These are phyloP conservation scores for Lojkania enalia DNA, from an alignment of 2,329 filamentous ascomycete genomes.

Conservation along the genomic window DNA sequence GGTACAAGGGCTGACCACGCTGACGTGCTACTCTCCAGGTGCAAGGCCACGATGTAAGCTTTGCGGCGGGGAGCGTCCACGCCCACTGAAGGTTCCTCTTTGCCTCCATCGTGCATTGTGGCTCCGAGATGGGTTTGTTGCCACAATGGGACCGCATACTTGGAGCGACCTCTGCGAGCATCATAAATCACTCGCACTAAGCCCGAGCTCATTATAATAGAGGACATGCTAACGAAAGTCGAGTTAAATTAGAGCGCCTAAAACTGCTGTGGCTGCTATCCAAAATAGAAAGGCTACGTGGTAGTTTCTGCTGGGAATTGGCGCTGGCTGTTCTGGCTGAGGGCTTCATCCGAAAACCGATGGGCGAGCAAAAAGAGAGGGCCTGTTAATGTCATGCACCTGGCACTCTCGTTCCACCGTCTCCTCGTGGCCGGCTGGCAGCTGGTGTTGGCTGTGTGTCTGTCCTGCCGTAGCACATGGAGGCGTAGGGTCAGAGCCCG, in stretches of 20 bases:
- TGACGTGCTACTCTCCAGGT: conserved; percentile 9
- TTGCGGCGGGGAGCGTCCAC: conserved; percentile 8
- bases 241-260: conserved; percentile 6
- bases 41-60: conserved; percentile 13
- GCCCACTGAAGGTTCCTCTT: conserved; percentile 1
- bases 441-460: conserved; percentile 13
- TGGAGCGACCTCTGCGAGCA: no score
- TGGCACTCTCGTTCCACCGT: conserved; percentile 5
- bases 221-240: conserved; percentile 5
- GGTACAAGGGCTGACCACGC: conserved; percentile 6
- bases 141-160: no score
- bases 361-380: neutral
- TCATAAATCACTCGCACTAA: no score
- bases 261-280: conserved; percentile 5
- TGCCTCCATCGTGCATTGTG: neutral
- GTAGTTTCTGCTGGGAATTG: neutral
- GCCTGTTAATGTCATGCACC: conserved; percentile 24
- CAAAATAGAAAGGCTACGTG: conserved; percentile 4
- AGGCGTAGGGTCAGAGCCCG: conserved; percentile 27
- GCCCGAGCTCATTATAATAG: conserved; percentile 7
- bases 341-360: neutral
- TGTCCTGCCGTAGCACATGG: conserved; percentile 19
- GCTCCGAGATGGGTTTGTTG: neutral
- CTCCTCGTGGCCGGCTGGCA: conserved; percentile 21
- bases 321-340: neutral